phyloP scores from a whole-genome alignment of 108 stramenopile genomes.

The Parietichytrium sp. region DNA sequence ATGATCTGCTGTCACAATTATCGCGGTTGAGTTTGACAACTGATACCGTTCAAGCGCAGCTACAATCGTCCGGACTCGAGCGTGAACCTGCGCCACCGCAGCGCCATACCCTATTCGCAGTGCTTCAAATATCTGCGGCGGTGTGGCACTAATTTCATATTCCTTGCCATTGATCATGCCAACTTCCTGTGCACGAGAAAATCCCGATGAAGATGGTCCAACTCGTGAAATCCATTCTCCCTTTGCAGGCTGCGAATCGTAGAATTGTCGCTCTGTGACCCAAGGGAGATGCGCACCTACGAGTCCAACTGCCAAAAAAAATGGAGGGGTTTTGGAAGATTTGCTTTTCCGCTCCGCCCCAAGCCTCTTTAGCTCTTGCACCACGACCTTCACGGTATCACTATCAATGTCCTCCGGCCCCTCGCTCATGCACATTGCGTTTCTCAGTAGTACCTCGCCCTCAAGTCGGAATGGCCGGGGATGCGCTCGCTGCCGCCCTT shows the following conservation, averaged over 20 bases:
- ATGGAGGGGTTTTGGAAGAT: no score
- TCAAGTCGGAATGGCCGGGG: no score
- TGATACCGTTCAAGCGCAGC: neutral
- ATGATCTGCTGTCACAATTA: neutral
- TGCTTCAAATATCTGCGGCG: neutral
- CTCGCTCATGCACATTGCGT: constrained; percentile 10
- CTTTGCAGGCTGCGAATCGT: no score
- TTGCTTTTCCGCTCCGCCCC: no score
- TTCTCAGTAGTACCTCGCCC: neutral
- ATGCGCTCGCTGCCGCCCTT: neutral
- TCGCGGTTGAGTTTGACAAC: neutral
- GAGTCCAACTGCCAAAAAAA: neutral
- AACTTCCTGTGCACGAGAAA: no score
- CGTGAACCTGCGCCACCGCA: neutral
- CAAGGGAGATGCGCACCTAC: constrained; percentile 25
- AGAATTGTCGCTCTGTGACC: neutral
- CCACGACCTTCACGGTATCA: neutral
- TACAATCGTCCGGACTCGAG: neutral
- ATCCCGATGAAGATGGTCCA: no score
- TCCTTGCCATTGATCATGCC: no score
- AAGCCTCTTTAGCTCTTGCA: neutral
- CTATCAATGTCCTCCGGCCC: neutral
- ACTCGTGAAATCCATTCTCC: no score
- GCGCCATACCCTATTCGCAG: neutral
- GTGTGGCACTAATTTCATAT: no score